A percentile compares a stretch with the other conserved stretches of the same genome.
These are phyloP conservation scores for Nitzschia sp. DNA, from an alignment of 108 stramenopile genomes.

Conservation along the genomic window DNA sequence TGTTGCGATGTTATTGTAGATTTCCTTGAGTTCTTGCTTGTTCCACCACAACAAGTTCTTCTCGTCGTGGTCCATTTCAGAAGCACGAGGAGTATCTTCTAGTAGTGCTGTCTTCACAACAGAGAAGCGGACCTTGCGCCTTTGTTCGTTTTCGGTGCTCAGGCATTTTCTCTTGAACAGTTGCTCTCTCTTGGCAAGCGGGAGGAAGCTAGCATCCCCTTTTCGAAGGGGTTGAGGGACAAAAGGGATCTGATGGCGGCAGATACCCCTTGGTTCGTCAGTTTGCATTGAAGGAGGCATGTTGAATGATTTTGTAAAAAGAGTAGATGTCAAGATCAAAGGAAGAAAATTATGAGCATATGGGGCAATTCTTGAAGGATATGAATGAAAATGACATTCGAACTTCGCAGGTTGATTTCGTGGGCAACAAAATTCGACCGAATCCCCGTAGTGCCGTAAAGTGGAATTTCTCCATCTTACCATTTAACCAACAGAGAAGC, in stretches of 20 bases:
- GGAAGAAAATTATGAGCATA: too few species aligned
- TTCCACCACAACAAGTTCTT: background rate
- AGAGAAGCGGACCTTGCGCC: background rate
- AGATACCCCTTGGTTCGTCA: slow-evolving; percentile 6
- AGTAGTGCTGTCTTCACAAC: background rate
- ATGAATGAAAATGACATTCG: too few species aligned
- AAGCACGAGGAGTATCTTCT: background rate
- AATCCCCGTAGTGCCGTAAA: too few species aligned
- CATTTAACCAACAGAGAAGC: too few species aligned
- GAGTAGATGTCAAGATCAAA: too few species aligned
- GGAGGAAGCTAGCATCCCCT: background rate
- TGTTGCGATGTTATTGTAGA: background rate
- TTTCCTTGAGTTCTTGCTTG: background rate
- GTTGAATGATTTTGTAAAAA: background rate
- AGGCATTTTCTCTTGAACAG: background rate
- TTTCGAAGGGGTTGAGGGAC: background rate
- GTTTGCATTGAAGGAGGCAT: background rate
- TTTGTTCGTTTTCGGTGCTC: background rate
- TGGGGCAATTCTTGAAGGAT: too few species aligned
- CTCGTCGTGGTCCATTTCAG: background rate
- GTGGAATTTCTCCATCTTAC: too few species aligned
- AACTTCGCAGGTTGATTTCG: too few species aligned
- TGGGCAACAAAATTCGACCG: too few species aligned
- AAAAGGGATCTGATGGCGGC: slow-evolving; percentile 28
- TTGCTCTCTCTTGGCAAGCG: background rate